Conservation (phyloP, 1,284 basidiomycete species). For the Sanghuangporus weigelae region DNA sequence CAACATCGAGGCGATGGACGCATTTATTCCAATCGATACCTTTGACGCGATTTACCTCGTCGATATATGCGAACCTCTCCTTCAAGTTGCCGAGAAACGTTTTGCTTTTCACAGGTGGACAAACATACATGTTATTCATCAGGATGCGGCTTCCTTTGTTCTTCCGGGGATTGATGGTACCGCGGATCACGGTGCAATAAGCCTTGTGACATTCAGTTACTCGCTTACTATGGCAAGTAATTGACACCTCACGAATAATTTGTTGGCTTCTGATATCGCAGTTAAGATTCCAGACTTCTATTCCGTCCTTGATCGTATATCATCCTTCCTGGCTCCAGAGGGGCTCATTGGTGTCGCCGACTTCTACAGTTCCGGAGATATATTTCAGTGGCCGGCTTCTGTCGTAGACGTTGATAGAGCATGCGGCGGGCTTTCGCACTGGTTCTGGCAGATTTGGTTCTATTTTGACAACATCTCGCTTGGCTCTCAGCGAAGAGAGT, state of each 20-base stretch:
- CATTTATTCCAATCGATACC: slow-evolving; percentile 55
- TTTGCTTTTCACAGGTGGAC: slow-evolving; percentile 69
- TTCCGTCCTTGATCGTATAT: slow-evolving; percentile 64
- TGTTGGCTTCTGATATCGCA: neutral
- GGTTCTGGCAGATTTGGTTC: slow-evolving; percentile 75
- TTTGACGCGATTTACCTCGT: slow-evolving; percentile 75
- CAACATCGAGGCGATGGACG: slow-evolving; percentile 82
- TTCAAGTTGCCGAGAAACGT: slow-evolving; percentile 66
- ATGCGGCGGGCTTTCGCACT: slow-evolving; percentile 68
- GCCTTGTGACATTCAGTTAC: slow-evolving; percentile 66
- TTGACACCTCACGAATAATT: neutral
- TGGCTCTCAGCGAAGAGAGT: slow-evolving; percentile 64
- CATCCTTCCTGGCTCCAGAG: slow-evolving; percentile 61
- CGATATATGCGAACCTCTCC: slow-evolving; percentile 72
- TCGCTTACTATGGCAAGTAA: slow-evolving; percentile 62
- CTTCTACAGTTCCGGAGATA: slow-evolving; percentile 71
- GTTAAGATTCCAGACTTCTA: slow-evolving; percentile 51
- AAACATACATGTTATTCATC: slow-evolving; percentile 73
- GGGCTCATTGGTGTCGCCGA: slow-evolving; percentile 74
- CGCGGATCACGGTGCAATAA: slow-evolving; percentile 51
- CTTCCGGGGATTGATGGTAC: slow-evolving; percentile 54
- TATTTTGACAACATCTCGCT: slow-evolving; percentile 68
- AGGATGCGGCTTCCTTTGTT: slow-evolving; percentile 68
- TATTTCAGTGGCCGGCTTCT: slow-evolving; percentile 27
- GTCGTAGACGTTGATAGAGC: slow-evolving; percentile 68